Conservation (phyloP, 352 stramenopile genomes). For the Pythium sp. region DNA sequence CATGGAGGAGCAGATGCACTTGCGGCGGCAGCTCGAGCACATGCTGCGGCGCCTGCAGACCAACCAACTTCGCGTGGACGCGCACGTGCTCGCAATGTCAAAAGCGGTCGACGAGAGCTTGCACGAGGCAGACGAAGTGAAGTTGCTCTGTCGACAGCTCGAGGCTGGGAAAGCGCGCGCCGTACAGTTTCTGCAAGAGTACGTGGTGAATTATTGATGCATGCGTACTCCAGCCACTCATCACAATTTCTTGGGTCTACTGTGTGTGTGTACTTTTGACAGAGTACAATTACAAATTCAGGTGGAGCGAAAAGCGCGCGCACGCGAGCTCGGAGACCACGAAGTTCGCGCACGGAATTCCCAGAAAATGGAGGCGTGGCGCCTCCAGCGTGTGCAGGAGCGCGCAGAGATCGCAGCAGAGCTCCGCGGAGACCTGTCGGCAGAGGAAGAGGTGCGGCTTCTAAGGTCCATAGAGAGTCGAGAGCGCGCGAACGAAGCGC, state of each 20-base stretch:
- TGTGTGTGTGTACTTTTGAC: background rate
- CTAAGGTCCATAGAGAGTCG: constrained; percentile 61
- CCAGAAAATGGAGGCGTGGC: constrained; percentile 80
- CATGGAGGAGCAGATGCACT: constrained; percentile 83
- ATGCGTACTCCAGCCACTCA: background rate
- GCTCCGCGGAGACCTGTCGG: constrained; percentile 66
- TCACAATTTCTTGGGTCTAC: background rate
- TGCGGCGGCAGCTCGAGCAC: constrained; percentile 69
- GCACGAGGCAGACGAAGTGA: constrained; percentile 68
- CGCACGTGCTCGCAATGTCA: constrained; percentile 66
- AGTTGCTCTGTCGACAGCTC: constrained; percentile 70
- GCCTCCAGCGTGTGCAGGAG: constrained; percentile 66
- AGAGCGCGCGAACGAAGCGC: constrained; percentile 57
- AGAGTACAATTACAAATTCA: constrained; percentile 70
- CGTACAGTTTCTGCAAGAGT: constrained; percentile 78
- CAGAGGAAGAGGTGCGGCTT: constrained; percentile 56
- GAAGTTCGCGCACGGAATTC: constrained; percentile 79
- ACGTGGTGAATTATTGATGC: background rate
- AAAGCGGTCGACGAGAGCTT: constrained; percentile 62
- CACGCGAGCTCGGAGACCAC: constrained; percentile 66
- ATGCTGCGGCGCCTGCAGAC: constrained; percentile 80
- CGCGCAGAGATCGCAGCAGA: constrained; percentile 74
- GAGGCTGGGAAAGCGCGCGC: constrained; percentile 70
- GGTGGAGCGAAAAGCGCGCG: constrained; percentile 57
- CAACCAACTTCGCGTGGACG: constrained; percentile 64